Evolutionary conservation across 1,139 yeast genomes (phyloP), one percentile per base, ranked within the genome.

Genomic region (Sugiyamaella paludigena): DNA sequence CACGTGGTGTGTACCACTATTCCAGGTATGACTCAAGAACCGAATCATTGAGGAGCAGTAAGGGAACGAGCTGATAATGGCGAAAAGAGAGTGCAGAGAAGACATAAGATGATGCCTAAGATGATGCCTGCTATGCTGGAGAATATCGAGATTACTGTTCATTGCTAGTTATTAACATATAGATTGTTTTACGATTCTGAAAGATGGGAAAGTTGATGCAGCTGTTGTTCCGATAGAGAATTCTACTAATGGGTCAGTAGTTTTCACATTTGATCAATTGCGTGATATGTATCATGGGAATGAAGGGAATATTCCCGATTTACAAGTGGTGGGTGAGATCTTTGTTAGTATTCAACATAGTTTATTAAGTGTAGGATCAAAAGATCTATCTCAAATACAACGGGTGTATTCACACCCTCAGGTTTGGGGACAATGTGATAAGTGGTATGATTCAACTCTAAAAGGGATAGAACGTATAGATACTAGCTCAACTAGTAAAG

Each of bases 201-300:
- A 70, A 1, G 66, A 70, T 12, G 68, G 69, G 11, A 57, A 62
- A 4, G 83, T 82, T 16, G 84, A 83, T 50, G 84, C 74, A 61
- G 83, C 95, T 0, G 84, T 89, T n/a, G 86, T 92, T 0, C 98
- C 98, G 0, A 79, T 87, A 58, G 98, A 91, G 62, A 92, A 92
- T 68, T 88, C 97, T 3, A 86, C 97, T 7, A 92, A 92, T 65
- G 98, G 98, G 0, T 92, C 86, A 58, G 98, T 92, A 3, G 84
- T 84, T 1, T 80, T 83, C 64, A 87, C 96, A 0, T 83, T 87
- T 63, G 96, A 89, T 64, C 71, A 88, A 13, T 72, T 91, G 32
- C 72, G 95, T 54, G 91, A 86, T 62, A 76, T 84, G 11, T 60
- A 81, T 77, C 75, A 65, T 57, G 48, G 36, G n/a, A 34, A 30